Evolutionary conservation across 176 grass and related monocot genomes (phyloP), one percentile per base, ranked within the genome.

Genomic region (Oryza australiensis): DNA sequence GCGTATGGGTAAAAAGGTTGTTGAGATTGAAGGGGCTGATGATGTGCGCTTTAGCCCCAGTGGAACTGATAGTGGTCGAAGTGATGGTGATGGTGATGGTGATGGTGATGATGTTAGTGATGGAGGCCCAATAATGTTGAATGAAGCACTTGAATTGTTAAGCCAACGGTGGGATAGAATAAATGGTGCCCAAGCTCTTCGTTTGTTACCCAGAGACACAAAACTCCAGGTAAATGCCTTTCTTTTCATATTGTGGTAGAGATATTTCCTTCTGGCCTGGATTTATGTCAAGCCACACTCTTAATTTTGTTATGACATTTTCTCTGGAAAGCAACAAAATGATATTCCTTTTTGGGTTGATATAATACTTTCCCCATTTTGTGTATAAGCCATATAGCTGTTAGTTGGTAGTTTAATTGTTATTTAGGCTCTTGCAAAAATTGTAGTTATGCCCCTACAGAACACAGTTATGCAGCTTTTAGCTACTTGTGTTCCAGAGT

Each of bases 131-230:
- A 91, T 92, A 79, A 99, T 99, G 93, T 90, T 99, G 85, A 99
- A 93, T 74, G 91, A 99, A 82, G 90, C 96, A 77, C 68, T 99
- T 77, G 87, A 99, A 75, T 81, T 99, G 55, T 88, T 99, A 84
- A 95, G 92, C 87, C 91, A 95, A 79, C 78, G 92, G 77, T 99
- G 96, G 96, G 96, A 99, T 57, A 94, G 93, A 76, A 95, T 99
- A 75, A 99, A 99, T 91, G 96, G 93, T 89, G 91, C 91, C 69
- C 96, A 99, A 80, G 93, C 96, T 80, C 87, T 99, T 86, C 90
- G 89, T 37, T 79, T 99, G 49, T 87, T 99, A 88, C 96, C 96
- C 34, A 99, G 90, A 88, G 91, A 99, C 76, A 95, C 93, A 88
- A 95, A 93, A 84, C 89, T 99, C 67, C 88, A 95, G 96, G 96